phyloP scores from a whole-genome alignment of 2,329 filamentous ascomycete species.

The Epichloe brachyelytri region DNA sequence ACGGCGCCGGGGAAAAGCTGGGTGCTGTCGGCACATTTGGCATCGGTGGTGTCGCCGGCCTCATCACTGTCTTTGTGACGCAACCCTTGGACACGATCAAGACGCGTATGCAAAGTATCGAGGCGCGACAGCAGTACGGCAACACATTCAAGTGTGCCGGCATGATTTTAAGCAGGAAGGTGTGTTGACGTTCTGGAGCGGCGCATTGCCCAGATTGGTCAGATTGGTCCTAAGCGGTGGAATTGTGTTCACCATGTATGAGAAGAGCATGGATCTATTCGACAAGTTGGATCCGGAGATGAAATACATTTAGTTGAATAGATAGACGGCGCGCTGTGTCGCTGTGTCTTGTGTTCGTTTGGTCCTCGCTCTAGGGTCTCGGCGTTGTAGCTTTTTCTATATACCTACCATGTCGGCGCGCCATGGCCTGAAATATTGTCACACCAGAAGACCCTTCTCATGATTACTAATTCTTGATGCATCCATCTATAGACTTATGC shows the following conservation, averaged over 20 bases:
- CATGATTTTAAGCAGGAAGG: conserved; percentile 81
- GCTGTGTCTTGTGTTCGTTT: neutral
- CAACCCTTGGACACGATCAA: conserved; percentile 84
- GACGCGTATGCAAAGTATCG: conserved; percentile 94
- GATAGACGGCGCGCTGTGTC: neutral
- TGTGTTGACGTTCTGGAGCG: conserved; percentile 83
- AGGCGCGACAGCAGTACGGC: conserved; percentile 67
- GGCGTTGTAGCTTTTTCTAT: no score
- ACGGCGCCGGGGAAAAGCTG: conserved; percentile 92
- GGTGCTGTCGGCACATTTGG: conserved; percentile 79
- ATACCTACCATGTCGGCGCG: no score
- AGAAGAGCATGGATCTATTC: conserved; percentile 89
- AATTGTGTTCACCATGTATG: conserved; percentile 97
- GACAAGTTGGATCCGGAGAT: conserved; percentile 68
- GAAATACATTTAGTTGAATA: conserved; percentile 53
- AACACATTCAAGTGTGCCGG: conserved; percentile 77
- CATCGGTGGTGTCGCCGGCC: conserved; percentile 75
- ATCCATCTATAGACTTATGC: no score
- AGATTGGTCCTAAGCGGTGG: conserved; percentile 83
- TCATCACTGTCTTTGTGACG: conserved; percentile 76
- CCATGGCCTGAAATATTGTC: no score
- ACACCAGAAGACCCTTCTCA: no score
- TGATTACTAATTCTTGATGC: no score
- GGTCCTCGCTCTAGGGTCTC: no score
- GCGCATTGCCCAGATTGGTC: conserved; percentile 73